Evolutionary conservation across 176 grass and related monocot genomes (phyloP), one percentile per base, ranked within the genome.

Genomic region (Calamus simplicifolius): DNA sequence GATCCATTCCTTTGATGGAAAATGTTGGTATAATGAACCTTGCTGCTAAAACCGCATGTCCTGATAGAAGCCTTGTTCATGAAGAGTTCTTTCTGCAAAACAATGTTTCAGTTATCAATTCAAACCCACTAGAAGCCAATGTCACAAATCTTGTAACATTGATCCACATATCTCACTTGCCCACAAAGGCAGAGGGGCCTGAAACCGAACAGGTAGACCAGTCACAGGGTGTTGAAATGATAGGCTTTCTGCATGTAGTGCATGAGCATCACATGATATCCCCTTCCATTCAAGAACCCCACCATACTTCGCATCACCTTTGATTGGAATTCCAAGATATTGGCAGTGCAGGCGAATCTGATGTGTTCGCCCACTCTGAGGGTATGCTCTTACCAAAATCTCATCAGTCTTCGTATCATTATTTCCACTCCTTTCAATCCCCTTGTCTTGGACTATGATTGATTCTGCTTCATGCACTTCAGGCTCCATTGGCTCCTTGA

Each of bases 331-430:
- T n/a, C 93, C 78, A 29, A 97, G 72, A 77, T 88, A 78, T 63
- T 97, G 84, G 27, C 93, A 91, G 29, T 97, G 93, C 16, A 92
- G 62, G 28, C 81, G 84, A 79, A 97, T 97, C 66, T 97, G 87
- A 75, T 97, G 93, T 2, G 93, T 97, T 19, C 87, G 68, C 10
- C 93, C 93, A 64, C 87, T 97, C 61, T 83, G 81, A 26, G 93
- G 93, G 73, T 83, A 97, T 0, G 84, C 87, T 79, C 93, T 86
- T 48, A 97, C 68, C 28, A 97, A 81, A 71, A 97, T 59, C 56
- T 73, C 60, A 50, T 48, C 30, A 27, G 48, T 71, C 35, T 57
- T 79, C 69, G 19, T 52, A 58, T 75, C 52, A 63, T 26, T 49
- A 51, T 54, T 35, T 52, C 25, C 62, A 57, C 16, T 68, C 27